Percentiles rank a stretch among this genome's conserved stretches.
phyloP scores from a whole-genome alignment of 2,329 filamentous ascomycete genomes.

The Harringtonia lauricola region DNA sequence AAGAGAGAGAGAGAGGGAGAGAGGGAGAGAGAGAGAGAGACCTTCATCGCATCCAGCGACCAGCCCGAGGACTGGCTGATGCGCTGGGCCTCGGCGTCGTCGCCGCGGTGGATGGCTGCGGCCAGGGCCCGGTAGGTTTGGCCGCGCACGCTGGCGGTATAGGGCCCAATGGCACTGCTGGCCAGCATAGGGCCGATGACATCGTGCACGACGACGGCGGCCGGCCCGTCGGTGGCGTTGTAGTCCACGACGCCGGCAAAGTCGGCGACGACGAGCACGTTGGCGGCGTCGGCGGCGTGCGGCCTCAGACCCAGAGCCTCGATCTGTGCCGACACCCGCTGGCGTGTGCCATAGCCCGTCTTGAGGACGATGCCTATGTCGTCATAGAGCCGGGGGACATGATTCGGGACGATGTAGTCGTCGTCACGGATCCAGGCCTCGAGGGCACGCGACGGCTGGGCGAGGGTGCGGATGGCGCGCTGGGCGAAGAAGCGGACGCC shows the following conservation, averaged over 20 bases:
- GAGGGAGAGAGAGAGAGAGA: conserved; percentile 11
- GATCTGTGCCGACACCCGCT: conserved; percentile 34
- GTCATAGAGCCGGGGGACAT: conserved; percentile 16
- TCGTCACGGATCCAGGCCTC: conserved; percentile 3
- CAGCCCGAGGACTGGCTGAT: conserved; percentile 30
- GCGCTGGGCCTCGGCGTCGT: conserved; percentile 24
- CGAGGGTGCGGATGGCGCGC: conserved; percentile 26
- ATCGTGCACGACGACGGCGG: conserved; percentile 25
- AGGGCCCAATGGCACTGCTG: conserved; percentile 20
- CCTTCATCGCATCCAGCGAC: conserved; percentile 40
- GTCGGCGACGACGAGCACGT: conserved; percentile 39
- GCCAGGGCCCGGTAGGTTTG: conserved; percentile 29
- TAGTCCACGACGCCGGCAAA: conserved; percentile 24
- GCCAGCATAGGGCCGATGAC: conserved; percentile 22
- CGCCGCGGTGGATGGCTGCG: conserved; percentile 24
- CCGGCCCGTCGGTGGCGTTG: not conserved
- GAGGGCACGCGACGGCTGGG: conserved; percentile 3
- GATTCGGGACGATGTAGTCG: conserved; percentile 7
- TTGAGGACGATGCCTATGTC: conserved; percentile 43
- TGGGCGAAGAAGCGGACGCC: conserved; percentile 16
- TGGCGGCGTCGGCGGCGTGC: conserved; percentile 25
- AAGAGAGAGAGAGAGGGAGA: not conserved
- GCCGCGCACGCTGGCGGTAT: conserved; percentile 21
- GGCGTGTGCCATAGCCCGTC: conserved; percentile 42
- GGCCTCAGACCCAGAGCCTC: conserved; percentile 29